Evolutionary conservation across 2,329 filamentous ascomycete species (phyloP).

Genomic region (Calonectria pseudoreteaudii): DNA sequence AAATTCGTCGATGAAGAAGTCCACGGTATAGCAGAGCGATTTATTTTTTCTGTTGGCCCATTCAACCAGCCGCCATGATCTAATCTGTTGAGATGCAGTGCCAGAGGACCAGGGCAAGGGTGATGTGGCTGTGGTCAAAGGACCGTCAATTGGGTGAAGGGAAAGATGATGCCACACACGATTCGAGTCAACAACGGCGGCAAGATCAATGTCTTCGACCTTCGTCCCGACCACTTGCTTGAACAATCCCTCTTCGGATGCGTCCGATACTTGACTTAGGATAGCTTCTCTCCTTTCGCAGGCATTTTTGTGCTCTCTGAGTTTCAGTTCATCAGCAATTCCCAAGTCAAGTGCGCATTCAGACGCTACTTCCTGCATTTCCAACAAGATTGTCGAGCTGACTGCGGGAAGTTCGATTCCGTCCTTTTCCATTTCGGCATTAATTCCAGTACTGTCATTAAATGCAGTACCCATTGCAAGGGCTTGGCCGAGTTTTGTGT

Average conservation of each 20-base stretch:
- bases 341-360: conserved; percentile 84
- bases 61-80: conserved; percentile 92
- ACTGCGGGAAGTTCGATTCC: conserved; percentile 80
- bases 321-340: conserved; percentile 73
- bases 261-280: conserved; percentile 86
- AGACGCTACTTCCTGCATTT: conserved; percentile 85
- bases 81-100: conserved; percentile 89
- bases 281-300: conserved; percentile 85
- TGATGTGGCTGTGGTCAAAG: conserved; percentile 65
- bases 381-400: conserved; percentile 83
- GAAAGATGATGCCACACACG: conserved; percentile 95
- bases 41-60: conserved; percentile 96
- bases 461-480: conserved; percentile 91
- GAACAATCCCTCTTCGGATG: conserved; percentile 86
- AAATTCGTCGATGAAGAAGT: conserved; percentile 96
- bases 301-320: conserved; percentile 78
- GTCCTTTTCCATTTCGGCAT: conserved; percentile 96
- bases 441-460: conserved; percentile 92
- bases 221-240: conserved; percentile 82
- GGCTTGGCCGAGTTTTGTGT: conserved; percentile 84
- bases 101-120: conserved; percentile 92
- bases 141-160: conserved; percentile 85
- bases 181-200: conserved; percentile 80
- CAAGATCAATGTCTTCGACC: conserved; percentile 78
- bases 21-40: conserved; percentile 92